Base-by-base conservation (phyloP, 1,139 yeast genomes). In the Yamadazyma trypodendri region DNA sequence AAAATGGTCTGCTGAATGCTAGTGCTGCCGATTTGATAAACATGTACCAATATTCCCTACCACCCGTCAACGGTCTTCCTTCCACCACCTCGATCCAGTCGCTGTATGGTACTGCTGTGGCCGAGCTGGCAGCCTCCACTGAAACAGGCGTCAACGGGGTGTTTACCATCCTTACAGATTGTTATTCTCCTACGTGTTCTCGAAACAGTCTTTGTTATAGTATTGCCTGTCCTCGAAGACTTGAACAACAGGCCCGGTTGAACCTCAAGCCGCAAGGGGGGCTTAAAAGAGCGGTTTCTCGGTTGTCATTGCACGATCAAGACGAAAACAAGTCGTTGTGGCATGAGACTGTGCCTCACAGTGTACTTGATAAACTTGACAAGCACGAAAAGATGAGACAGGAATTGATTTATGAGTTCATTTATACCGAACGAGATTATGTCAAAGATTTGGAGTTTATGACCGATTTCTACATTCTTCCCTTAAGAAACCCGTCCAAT, bases 101-200 rank as follows among this genome's bases (percentile, higher is more conserved):
- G 5, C 29, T 23, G 21, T 24, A 31, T 10, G 28, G 24, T 7
- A 28, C 36, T 12, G 31, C 29, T 13, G 22, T n/a, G 16, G 28
- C 22, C n/a, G 22, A 22, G 17, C 3, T 6, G 16, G 36, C n/a
- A 9, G 12, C 23, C 17, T 12, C 22, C 5, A 16, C 28, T 4
- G 27, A 49, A 24, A 58, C 64, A 9, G 64, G 76, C 1, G 89
- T 87, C 10, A 87, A 87, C 60, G 98, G 98, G 49, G 96, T 92
- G 4, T 94, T 92, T 58, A 90, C 96, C 1, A 68, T 92, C 32
- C 68, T 92, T 45, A 87, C 97, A 0, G 96, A 90, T 53, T 92
- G 98, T 63, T 92, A 92, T 56, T 89, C 97, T 0, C 96, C 98
- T 24, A 92, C 98, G 0, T 92, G 98, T 65, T 84, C 96, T 4